These are phyloP conservation scores for Elsinoe australis DNA, from an alignment of 2,329 filamentous ascomycete genomes.

Conservation along the genomic window DNA sequence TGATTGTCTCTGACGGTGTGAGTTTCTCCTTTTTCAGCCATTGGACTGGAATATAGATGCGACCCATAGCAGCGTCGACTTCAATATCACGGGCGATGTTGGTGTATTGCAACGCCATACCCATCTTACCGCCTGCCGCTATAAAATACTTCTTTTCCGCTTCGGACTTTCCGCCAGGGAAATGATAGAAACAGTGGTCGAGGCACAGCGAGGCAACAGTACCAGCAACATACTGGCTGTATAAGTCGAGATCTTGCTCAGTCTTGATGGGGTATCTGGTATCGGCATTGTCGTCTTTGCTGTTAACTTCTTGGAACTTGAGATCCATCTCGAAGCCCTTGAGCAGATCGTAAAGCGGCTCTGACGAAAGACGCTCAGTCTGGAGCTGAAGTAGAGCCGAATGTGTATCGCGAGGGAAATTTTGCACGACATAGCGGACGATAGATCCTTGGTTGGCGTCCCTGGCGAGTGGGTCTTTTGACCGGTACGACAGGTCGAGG, in stretches of 20 bases:
- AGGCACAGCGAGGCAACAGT: constrained; percentile 64
- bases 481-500: constrained; percentile 47
- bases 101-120: constrained; percentile 66
- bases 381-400: constrained; percentile 55
- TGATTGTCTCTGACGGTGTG: constrained; percentile 48
- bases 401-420: constrained; percentile 47
- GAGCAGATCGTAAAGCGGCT: constrained; percentile 57
- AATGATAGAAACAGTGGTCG: constrained; percentile 57
- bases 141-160: constrained; percentile 40
- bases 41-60: constrained; percentile 59
- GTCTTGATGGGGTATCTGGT: constrained; percentile 49
- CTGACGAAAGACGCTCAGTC: constrained; percentile 46
- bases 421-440: constrained; percentile 36
- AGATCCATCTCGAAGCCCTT: constrained; percentile 64
- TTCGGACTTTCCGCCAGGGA: constrained; percentile 29
- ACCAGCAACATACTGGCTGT: constrained; percentile 61
- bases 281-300: constrained; percentile 13
- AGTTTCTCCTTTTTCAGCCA: constrained; percentile 57
- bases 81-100: constrained; percentile 69
- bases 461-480: constrained; percentile 25
- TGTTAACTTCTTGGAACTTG: constrained; percentile 37
- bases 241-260: constrained; percentile 53
- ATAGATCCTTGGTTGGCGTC: constrained; percentile 23
- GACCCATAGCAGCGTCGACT: constrained; percentile 56
- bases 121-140: constrained; percentile 56